Conservation (phyloP, 257 asterid species). For the Lavandula angustifolia region DNA sequence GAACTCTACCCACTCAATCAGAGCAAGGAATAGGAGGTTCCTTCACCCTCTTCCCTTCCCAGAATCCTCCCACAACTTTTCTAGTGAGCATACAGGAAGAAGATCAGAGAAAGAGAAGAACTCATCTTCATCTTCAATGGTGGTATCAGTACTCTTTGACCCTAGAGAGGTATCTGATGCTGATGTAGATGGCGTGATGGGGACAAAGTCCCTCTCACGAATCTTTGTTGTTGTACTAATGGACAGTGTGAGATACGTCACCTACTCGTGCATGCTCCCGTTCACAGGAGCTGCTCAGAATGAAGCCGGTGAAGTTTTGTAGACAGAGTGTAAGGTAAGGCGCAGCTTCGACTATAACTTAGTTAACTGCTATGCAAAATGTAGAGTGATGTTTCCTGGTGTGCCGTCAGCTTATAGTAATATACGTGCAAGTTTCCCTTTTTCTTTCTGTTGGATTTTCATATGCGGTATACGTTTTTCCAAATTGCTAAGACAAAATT, state of each 20-base stretch:
- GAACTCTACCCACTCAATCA: conserved; percentile 52
- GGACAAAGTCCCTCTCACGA: conserved; percentile 71
- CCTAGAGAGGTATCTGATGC: conserved; percentile 82
- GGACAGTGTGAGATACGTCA: conserved; percentile 91
- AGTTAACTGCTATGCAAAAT: conserved; percentile 13
- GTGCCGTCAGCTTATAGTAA: neutral
- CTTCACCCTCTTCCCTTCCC: conserved; percentile 63
- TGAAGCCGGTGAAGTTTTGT: conserved; percentile 52
- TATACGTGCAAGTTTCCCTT: too few relatives aligned
- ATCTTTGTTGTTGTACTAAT: conserved; percentile 83
- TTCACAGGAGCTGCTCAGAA: conserved; percentile 69
- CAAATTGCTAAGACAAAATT: too few relatives aligned
- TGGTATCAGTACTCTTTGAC: conserved; percentile 91
- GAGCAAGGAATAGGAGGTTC: conserved; percentile 68
- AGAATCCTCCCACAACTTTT: conserved; percentile 54
- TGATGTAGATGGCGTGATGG: conserved; percentile 75
- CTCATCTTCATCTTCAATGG: conserved; percentile 82
- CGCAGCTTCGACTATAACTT: too few relatives aligned
- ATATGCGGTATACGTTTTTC: too few relatives aligned
- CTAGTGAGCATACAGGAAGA: conserved; percentile 47
- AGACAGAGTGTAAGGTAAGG: conserved; percentile 36
- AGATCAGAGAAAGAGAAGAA: conserved; percentile 51
- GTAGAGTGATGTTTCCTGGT: conserved; percentile 24
- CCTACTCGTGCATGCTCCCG: conserved; percentile 93
- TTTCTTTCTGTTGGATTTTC: too few relatives aligned